Percentiles rank a stretch among this genome's conserved stretches.
Evolutionary conservation across 768 basidiomycete genomes (phyloP).

Genomic region (Albatrellus ellisii): DNA sequence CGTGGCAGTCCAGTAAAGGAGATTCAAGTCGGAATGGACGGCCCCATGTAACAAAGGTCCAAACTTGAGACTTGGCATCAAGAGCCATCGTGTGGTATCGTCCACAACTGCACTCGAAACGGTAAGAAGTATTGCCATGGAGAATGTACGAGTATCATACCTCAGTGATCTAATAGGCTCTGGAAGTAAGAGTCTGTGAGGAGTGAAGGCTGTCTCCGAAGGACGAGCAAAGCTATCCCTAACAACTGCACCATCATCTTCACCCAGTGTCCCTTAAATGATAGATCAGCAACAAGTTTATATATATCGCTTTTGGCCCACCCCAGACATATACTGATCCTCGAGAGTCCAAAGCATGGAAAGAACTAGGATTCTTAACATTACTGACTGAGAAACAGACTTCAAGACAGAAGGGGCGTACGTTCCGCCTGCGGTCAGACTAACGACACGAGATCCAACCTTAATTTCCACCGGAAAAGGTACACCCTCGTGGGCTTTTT

Average conservation of each 20-base stretch:
- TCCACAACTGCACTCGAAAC: slow-evolving; percentile 48
- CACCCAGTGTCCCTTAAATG: slow-evolving; percentile 46
- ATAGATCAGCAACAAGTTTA: slow-evolving; percentile 2
- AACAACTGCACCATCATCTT: slow-evolving; percentile 23
- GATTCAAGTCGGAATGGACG: slow-evolving; percentile 51
- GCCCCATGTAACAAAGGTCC: slow-evolving; percentile 72
- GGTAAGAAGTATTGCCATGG: background rate
- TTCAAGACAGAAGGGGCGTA: slow-evolving; percentile 21
- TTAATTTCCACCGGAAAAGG: slow-evolving; percentile 54
- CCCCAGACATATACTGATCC: slow-evolving; percentile 79
- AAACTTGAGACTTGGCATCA: slow-evolving; percentile 45
- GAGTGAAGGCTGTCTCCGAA: slow-evolving; percentile 34
- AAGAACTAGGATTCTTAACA: slow-evolving; percentile 43
- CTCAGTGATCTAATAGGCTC: slow-evolving; percentile 49
- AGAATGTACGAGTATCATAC: slow-evolving; percentile 22
- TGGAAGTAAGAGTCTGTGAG: slow-evolving; percentile 48
- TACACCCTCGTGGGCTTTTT: slow-evolving; percentile 27
- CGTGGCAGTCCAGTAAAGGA: slow-evolving; percentile 25
- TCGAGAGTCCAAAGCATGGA: slow-evolving; percentile 69
- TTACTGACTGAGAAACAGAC: background rate
- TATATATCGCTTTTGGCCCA: slow-evolving; percentile 18
- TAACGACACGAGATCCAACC: slow-evolving; percentile 53
- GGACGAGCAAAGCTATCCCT: slow-evolving; percentile 45
- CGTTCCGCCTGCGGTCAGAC: slow-evolving; percentile 75
- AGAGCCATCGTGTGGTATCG: slow-evolving; percentile 58